A percentile compares a stretch with the other conserved stretches of the same genome.
phyloP scores from a whole-genome alignment of 2,329 filamentous ascomycete species.

The Penicillium sp. region DNA sequence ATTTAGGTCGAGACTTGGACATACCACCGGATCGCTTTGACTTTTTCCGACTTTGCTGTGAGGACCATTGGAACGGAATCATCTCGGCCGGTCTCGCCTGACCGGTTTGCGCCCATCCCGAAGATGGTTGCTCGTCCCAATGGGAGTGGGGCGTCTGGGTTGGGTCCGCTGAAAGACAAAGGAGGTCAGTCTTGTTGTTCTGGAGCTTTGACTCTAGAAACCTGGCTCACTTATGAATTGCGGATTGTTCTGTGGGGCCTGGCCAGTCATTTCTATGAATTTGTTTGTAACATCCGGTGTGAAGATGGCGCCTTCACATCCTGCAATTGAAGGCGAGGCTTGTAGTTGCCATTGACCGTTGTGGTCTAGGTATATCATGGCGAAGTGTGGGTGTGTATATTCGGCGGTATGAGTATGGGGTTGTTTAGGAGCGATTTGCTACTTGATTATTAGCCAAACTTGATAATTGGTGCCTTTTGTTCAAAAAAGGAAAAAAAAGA shows the following conservation, averaged over 20 bases:
- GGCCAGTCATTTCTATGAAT: slow-evolving; percentile 31
- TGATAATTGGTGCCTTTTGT: neutral
- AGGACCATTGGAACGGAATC: slow-evolving; percentile 35
- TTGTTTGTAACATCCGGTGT: slow-evolving; percentile 36
- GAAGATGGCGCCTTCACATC: slow-evolving; percentile 34
- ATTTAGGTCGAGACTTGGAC: slow-evolving; percentile 16
- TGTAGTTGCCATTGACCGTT: slow-evolving; percentile 33
- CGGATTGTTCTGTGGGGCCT: slow-evolving; percentile 19
- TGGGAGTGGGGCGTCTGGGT: slow-evolving; percentile 5
- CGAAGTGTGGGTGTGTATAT: slow-evolving; percentile 35
- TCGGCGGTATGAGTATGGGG: slow-evolving; percentile 15
- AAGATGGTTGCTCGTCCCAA: slow-evolving; percentile 14
- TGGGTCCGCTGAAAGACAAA: slow-evolving; percentile 4
- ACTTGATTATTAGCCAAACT: neutral
- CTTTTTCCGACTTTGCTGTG: slow-evolving; percentile 26
- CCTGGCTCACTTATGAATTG: slow-evolving; percentile 27
- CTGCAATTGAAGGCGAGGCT: slow-evolving; percentile 33
- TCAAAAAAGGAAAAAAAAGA: too few relatives aligned
- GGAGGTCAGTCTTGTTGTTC: neutral
- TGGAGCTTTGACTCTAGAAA: neutral
- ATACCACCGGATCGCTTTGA: slow-evolving; percentile 21
- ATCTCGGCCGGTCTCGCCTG: slow-evolving; percentile 21
- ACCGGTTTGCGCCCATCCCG: slow-evolving; percentile 25
- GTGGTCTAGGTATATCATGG: slow-evolving; percentile 38
- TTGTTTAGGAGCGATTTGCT: slow-evolving; percentile 22